A percentile compares a stretch with the other conserved stretches of the same genome.
These are phyloP conservation scores for Mortierella sp. DNA, from an alignment of 371 early-diverging fungal species.

Conservation along the genomic window DNA sequence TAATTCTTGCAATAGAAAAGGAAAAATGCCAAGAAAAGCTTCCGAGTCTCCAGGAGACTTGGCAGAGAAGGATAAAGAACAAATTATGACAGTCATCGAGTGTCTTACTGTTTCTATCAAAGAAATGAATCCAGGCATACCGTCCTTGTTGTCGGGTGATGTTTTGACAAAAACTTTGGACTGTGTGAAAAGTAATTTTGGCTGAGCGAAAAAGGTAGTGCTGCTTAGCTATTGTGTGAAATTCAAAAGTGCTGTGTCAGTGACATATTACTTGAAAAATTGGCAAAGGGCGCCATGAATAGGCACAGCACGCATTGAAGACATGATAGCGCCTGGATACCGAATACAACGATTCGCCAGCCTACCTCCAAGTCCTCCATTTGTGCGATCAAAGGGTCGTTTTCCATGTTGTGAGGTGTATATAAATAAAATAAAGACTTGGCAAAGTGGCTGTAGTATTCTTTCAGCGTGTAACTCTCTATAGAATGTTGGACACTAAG, in stretches of 20 bases:
- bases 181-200: conserved; percentile 36
- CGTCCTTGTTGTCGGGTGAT: conserved; percentile 40
- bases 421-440: background rate
- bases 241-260: too few relatives aligned
- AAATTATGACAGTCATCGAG: background rate
- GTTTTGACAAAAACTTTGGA: conserved; percentile 47
- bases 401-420: conserved; percentile 16
- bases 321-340: too few relatives aligned
- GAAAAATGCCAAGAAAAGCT: conserved; percentile 21
- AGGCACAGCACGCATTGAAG: too few relatives aligned
- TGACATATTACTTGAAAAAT: too few relatives aligned
- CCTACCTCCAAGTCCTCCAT: conserved; percentile 53
- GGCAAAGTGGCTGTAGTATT: too few relatives aligned
- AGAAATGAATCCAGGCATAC: conserved; percentile 46
- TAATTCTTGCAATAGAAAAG: background rate
- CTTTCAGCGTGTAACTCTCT: background rate
- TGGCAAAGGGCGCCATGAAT: too few relatives aligned
- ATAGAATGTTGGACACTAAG: background rate
- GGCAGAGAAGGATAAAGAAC: conserved; percentile 7
- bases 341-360: background rate
- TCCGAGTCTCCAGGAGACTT: background rate
- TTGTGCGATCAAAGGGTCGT: conserved; percentile 48
- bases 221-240: conserved; percentile 14
- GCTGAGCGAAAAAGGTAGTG: conserved; percentile 17
- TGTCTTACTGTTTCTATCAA: conserved; percentile 45